Conservation (phyloP, 2,329 filamentous ascomycete genomes). For the Neospermospora avenae region DNA sequence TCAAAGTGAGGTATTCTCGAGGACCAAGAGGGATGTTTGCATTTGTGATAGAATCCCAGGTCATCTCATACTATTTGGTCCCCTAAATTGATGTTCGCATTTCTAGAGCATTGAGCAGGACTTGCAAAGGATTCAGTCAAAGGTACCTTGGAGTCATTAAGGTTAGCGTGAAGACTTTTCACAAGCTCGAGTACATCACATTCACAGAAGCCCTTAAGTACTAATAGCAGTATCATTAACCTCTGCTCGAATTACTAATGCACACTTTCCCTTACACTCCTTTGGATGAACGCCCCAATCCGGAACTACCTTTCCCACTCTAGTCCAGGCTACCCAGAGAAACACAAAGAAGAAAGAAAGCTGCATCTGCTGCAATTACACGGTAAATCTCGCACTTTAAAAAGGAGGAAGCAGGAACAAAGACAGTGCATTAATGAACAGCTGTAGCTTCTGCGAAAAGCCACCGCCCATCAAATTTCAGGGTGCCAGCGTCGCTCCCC, state of each 20-base stretch:
- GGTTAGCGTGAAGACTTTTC: neutral
- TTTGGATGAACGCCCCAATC: slow-evolving; percentile 7
- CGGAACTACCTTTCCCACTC: neutral
- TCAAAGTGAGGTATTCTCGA: too few relatives aligned
- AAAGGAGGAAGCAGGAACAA: slow-evolving; percentile 5
- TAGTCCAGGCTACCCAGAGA: neutral
- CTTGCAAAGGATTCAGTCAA: too few relatives aligned
- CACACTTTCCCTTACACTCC: neutral
- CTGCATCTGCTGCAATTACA: neutral
- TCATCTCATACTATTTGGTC: too few relatives aligned
- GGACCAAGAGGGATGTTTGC: too few relatives aligned
- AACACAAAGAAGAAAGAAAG: neutral
- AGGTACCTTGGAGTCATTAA: neutral
- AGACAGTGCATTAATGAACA: slow-evolving; percentile 20
- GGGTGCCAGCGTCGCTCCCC: neutral
- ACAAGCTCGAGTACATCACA: neutral
- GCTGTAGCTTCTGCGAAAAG: neutral
- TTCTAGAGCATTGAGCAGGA: too few relatives aligned
- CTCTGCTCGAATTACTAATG: slow-evolving; percentile 5
- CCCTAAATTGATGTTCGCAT: too few relatives aligned
- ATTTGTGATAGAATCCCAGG: too few relatives aligned
- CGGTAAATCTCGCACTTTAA: neutral
- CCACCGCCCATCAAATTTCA: slow-evolving; percentile 16
- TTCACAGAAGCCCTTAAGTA: neutral
- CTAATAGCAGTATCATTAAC: slow-evolving; percentile 1